A percentile compares a stretch with the other conserved stretches of the same genome.
Evolutionary conservation across 140 eudicot species (phyloP).

Genomic region (Flaveria floridana): DNA sequence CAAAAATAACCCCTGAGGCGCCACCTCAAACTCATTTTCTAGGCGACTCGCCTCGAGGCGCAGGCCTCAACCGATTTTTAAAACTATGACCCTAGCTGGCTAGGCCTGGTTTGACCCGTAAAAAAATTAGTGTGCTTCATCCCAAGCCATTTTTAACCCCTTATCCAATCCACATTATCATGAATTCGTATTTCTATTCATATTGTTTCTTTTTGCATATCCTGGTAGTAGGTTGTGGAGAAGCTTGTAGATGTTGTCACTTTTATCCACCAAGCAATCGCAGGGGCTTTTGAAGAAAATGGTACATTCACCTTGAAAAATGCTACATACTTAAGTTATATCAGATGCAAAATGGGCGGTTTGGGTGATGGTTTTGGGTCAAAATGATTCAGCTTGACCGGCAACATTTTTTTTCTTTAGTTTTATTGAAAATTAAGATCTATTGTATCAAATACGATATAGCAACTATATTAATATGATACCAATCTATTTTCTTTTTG

Average conservation of each 20-base stretch:
- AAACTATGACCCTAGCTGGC: neutral
- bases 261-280: conserved; percentile 79
- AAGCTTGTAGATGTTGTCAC: conserved; percentile 88
- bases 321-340: neutral
- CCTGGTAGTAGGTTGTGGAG: conserved; percentile 71
- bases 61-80: no score
- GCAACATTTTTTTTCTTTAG: neutral
- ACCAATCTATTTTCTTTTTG: neutral
- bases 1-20: no score
- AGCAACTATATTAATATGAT: neutral
- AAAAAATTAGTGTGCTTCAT: neutral
- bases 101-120: neutral
- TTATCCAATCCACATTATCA: neutral
- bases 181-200: neutral
- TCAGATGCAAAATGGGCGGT: neutral
- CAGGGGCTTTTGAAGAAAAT: conserved; percentile 65
- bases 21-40: no score
- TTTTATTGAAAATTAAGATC: neutral
- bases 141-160: neutral
- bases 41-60: no score
- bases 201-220: conserved; percentile 13
- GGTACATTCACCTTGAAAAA: conserved; percentile 38
- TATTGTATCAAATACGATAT: neutral
- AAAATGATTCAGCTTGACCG: neutral
- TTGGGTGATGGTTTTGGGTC: neutral